Evolutionary conservation across 2,329 filamentous ascomycete genomes (phyloP), one percentile per base, ranked within the genome.

Genomic region (Calonectria hawksworthii): DNA sequence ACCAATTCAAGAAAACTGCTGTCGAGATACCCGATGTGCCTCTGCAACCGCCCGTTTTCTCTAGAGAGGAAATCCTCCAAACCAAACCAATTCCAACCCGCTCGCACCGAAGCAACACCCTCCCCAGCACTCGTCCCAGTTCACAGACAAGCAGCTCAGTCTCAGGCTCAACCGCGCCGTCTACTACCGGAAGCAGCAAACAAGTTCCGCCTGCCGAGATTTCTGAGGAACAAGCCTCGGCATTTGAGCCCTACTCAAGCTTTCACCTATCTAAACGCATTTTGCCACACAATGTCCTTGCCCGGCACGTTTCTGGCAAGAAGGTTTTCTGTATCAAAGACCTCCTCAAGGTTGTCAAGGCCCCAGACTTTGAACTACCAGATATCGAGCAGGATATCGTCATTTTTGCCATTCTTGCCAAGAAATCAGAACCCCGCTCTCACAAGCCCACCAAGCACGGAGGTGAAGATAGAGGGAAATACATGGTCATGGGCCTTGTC

Each of bases 401-500:
- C 10, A 91, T 99, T 2, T 93, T 99, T 80, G 97, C 92, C 11
- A 93, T 98, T 73, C 91, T 99, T 28, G 95, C 95, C 9, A 94
- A 93, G 54, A 99, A 99, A 84, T 98, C 97, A 0, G 92, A 94
- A 0, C 96, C 97, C 0, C 93, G 92, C 51, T 82, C 87, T 1
- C 92, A 93, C 82, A 89, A 90, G 77, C 85, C 87, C 5, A 82
- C 84, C 26, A 85, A 85, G 71, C 87, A 88, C 11, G 86, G 88
- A 8, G 86, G 84, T 36, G 88, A 91, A 13, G 90, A 93, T 69
- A 89, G 90, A 26, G 93, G 94, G 65, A 98, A 98, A 84, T 99
- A 98, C 87, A 98, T 99, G 94, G 94, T 96, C 2, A 88, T 99
- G 75, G 95, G 92, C 2, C 89, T 99, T 3, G 95, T 95, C 0